Percentiles rank a stretch among this genome's conserved stretches.
Evolutionary conservation across 495 filamentous ascomycete species (phyloP).

Genomic region (Talaromyces trachyspermus): DNA sequence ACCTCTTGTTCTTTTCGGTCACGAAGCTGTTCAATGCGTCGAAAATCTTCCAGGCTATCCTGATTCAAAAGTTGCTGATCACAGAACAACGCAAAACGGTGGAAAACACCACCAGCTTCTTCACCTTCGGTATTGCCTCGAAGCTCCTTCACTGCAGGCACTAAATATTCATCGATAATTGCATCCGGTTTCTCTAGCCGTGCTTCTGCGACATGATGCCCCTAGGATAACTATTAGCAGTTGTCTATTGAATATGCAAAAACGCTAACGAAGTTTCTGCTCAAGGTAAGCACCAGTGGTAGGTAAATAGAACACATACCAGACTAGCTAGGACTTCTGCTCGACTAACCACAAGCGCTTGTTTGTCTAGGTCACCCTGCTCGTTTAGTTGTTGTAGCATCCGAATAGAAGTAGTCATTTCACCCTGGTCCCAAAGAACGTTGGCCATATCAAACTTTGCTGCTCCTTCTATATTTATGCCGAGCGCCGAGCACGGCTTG

Average conservation of each 20-base stretch:
- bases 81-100: constrained; percentile 92
- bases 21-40: constrained; percentile 69
- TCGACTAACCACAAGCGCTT: constrained; percentile 65
- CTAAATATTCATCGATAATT: constrained; percentile 78
- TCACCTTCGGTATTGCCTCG: constrained; percentile 58
- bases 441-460: constrained; percentile 74
- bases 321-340: constrained; percentile 80
- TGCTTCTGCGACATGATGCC: constrained; percentile 82
- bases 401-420: constrained; percentile 81
- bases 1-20: constrained; percentile 76
- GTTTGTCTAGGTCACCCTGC: constrained; percentile 54
- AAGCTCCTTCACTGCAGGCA: constrained; percentile 73
- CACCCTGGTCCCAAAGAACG: constrained; percentile 91
- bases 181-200: constrained; percentile 86
- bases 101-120: constrained; percentile 81
- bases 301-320: constrained; percentile 36
- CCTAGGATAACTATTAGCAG: constrained; percentile 34
- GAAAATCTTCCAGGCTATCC: constrained; percentile 76
- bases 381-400: constrained; percentile 72
- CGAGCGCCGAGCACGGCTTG: constrained; percentile 54
- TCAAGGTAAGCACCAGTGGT: neutral
- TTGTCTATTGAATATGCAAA: neutral
- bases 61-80: constrained; percentile 84
- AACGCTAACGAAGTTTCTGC: neutral
- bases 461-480: constrained; percentile 67